Conservation (phyloP, 345 rosid species). For the Ceriops tagal region DNA sequence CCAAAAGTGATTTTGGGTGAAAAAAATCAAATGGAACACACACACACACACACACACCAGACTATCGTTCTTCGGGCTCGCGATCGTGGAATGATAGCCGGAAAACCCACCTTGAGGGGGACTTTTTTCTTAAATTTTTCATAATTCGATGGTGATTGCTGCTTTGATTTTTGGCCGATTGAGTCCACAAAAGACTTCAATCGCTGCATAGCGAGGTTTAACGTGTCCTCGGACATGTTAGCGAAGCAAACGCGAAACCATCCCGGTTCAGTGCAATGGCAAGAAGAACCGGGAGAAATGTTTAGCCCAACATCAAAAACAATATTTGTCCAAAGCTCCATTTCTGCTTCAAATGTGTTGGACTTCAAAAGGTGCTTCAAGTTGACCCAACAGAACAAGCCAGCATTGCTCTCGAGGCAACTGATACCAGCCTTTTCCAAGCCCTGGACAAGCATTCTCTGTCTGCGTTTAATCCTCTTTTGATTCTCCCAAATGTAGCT, state of each 20-base stretch:
- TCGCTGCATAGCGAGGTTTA: slow-evolving; percentile 53
- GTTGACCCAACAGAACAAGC: slow-evolving; percentile 81
- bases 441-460: slow-evolving; percentile 50
- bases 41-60: slow-evolving; percentile 14
- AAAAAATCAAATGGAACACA: neutral
- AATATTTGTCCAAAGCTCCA: slow-evolving; percentile 69
- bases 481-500: slow-evolving; percentile 54
- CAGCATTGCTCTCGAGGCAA: slow-evolving; percentile 60
- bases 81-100: slow-evolving; percentile 69
- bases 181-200: slow-evolving; percentile 55
- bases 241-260: slow-evolving; percentile 92
- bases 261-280: slow-evolving; percentile 77
- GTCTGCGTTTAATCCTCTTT: slow-evolving; percentile 49
- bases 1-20: slow-evolving; percentile 14
- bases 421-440: slow-evolving; percentile 58
- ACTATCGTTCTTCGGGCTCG: slow-evolving; percentile 58
- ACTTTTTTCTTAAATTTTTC: slow-evolving; percentile 45
- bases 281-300: slow-evolving; percentile 75
- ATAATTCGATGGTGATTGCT: slow-evolving; percentile 48
- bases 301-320: slow-evolving; percentile 74
- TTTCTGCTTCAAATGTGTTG: slow-evolving; percentile 70
- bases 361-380: slow-evolving; percentile 67
- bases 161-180: slow-evolving; percentile 28
- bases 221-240: slow-evolving; percentile 65
- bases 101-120: slow-evolving; percentile 63